phyloP scores from a whole-genome alignment of 169 alveolate species.

The Amoebophrya sp. region DNA sequence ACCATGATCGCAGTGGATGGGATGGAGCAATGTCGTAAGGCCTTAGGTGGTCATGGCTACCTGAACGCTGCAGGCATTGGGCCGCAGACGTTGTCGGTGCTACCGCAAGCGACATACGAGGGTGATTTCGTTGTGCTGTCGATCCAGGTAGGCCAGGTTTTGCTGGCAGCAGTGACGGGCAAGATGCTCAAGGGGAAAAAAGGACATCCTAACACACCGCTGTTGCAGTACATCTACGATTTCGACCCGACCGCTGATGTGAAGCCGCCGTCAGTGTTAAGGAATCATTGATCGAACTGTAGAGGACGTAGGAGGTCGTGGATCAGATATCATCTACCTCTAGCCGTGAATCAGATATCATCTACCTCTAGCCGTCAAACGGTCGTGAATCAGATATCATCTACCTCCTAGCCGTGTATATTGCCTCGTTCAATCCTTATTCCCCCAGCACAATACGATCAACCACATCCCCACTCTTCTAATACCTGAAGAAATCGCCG shows the following conservation, averaged over 20 bases:
- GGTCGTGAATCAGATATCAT: no score
- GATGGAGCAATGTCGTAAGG: background rate
- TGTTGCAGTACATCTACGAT: background rate
- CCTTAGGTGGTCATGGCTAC: background rate
- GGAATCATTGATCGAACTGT: no score
- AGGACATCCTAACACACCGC: background rate
- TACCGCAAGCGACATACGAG: constrained; percentile 11
- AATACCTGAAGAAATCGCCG: background rate
- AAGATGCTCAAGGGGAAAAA: background rate
- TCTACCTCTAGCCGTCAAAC: no score
- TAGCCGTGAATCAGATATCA: no score
- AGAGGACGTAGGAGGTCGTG: no score
- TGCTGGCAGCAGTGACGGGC: background rate
- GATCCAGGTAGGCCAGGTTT: background rate
- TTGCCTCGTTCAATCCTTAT: no score
- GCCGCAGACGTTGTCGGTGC: background rate
- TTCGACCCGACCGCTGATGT: background rate
- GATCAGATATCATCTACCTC: no score
- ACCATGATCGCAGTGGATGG: constrained; percentile 10
- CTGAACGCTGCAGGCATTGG: background rate
- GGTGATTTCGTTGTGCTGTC: background rate
- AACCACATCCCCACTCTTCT: no score
- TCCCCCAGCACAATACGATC: no score
- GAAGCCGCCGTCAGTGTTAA: background rate
- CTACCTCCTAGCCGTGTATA: no score